Evolutionary conservation across 1,139 yeast genomes (phyloP).

Genomic region (Hansenula sp.): DNA sequence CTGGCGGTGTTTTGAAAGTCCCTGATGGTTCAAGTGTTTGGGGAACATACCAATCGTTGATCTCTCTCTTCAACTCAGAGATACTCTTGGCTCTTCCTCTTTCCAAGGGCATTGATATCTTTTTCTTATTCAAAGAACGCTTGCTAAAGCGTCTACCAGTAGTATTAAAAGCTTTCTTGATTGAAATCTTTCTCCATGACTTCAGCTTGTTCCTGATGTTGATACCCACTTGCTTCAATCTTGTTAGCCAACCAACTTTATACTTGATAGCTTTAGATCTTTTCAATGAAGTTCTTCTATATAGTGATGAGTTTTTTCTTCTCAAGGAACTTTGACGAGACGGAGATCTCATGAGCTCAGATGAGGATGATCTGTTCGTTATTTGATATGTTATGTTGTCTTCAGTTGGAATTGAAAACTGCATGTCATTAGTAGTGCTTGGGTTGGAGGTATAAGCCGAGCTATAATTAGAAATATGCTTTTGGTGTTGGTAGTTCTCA

Average conservation of each 20-base stretch:
- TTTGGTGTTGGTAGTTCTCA: background rate
- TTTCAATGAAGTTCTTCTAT: slow-evolving; percentile 13
- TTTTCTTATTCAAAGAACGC: slow-evolving; percentile 5
- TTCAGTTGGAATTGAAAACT: slow-evolving; percentile 15
- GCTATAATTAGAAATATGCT: background rate
- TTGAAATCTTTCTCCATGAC: slow-evolving; percentile 19
- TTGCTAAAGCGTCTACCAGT: background rate
- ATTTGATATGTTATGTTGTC: slow-evolving; percentile 16
- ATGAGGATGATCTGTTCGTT: slow-evolving; percentile 4
- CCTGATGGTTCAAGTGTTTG: background rate
- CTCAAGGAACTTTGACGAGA: background rate
- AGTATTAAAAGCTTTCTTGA: slow-evolving; percentile 11
- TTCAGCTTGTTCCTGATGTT: slow-evolving; percentile 10
- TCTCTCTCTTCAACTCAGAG: slow-evolving; percentile 22
- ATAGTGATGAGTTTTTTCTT: slow-evolving; percentile 7
- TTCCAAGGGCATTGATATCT: slow-evolving; percentile 20
- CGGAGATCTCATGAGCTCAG: background rate
- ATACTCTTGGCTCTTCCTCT: slow-evolving; percentile 20
- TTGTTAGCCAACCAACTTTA: slow-evolving; percentile 22
- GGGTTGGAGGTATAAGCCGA: slow-evolving; percentile 2
- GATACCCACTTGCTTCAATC: slow-evolving; percentile 10
- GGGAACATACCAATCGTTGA: slow-evolving; percentile 15
- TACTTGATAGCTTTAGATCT: slow-evolving; percentile 23
- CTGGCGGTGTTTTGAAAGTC: slow-evolving; percentile 1
- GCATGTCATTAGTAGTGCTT: background rate